phyloP scores from a whole-genome alignment of 2,329 filamentous ascomycete genomes.

The Emergomyces orientalis region DNA sequence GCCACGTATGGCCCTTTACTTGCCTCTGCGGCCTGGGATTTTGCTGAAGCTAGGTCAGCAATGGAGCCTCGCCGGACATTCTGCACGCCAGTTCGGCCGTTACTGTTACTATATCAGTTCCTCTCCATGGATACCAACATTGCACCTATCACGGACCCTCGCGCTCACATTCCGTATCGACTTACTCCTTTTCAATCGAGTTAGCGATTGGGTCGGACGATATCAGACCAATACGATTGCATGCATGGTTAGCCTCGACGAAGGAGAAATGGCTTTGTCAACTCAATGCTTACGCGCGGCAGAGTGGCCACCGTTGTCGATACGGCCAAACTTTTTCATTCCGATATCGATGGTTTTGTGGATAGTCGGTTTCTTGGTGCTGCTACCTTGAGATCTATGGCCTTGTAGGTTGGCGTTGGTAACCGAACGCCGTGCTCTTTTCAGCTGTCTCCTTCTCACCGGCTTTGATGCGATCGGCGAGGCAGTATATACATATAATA shows the following conservation, averaged over 20 bases:
- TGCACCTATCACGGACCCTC: conserved; percentile 33
- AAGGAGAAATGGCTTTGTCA: not conserved
- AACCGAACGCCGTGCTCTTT: conserved; percentile 19
- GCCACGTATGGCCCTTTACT: conserved; percentile 30
- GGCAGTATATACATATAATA: conserved; percentile 15
- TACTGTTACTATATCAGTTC: conserved; percentile 25
- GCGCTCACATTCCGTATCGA: conserved; percentile 32
- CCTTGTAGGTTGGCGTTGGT: conserved; percentile 19
- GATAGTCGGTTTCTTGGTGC: conserved; percentile 17
- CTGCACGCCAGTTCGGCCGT: conserved; percentile 21
- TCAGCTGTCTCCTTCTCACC: conserved; percentile 17
- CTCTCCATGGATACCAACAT: conserved; percentile 14
- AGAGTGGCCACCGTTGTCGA: conserved; percentile 22
- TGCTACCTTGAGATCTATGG: conserved; percentile 20
- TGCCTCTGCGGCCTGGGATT: conserved; percentile 27
- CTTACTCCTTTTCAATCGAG: conserved; percentile 23
- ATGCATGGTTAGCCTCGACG: not conserved
- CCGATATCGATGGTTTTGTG: conserved; percentile 19
- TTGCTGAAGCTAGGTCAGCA: conserved; percentile 32
- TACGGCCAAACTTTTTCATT: conserved; percentile 18
- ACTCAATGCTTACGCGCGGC: conserved; percentile 15
- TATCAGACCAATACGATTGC: conserved; percentile 5
- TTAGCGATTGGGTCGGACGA: not conserved
- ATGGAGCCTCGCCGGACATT: conserved; percentile 25
- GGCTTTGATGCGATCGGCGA: conserved; percentile 21